A percentile compares a stretch with the other conserved stretches of the same genome.
phyloP scores from a whole-genome alignment of 306 rosid species.

The Vigna mungo region DNA sequence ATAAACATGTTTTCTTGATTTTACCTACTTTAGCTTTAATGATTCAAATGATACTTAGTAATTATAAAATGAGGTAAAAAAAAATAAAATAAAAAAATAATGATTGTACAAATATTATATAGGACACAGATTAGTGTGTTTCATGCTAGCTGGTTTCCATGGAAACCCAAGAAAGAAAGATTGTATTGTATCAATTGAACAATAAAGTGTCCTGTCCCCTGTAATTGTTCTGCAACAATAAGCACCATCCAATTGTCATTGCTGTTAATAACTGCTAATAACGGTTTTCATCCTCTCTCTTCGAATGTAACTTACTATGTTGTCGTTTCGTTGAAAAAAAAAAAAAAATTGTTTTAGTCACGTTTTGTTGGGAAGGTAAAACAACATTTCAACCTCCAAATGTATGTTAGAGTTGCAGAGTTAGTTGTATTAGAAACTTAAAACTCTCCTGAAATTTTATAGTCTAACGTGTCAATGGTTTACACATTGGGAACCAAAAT shows the following conservation, averaged over 20 bases:
- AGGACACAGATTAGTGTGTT: neutral
- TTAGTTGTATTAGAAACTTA: too few species aligned
- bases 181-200: conserved; percentile 2
- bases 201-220: neutral
- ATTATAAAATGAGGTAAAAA: neutral
- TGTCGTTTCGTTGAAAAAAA: conserved; percentile 27
- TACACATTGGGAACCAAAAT: too few species aligned
- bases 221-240: neutral
- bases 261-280: neutral
- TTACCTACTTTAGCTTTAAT: neutral
- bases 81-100: too few species aligned
- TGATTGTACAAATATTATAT: neutral
- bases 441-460: too few species aligned
- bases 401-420: too few species aligned
- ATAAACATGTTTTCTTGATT: too few species aligned
- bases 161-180: neutral
- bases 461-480: too few species aligned
- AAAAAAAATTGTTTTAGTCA: neutral
- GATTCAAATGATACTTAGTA: neutral
- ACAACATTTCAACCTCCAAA: too few species aligned
- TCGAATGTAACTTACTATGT: neutral
- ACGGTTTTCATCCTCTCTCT: conserved; percentile 38
- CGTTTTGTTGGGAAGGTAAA: neutral
- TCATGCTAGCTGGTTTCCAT: too few species aligned
- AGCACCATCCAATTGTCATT: neutral